Conservation (phyloP, 345 rosid species). For the Gossypium sturtianum region DNA sequence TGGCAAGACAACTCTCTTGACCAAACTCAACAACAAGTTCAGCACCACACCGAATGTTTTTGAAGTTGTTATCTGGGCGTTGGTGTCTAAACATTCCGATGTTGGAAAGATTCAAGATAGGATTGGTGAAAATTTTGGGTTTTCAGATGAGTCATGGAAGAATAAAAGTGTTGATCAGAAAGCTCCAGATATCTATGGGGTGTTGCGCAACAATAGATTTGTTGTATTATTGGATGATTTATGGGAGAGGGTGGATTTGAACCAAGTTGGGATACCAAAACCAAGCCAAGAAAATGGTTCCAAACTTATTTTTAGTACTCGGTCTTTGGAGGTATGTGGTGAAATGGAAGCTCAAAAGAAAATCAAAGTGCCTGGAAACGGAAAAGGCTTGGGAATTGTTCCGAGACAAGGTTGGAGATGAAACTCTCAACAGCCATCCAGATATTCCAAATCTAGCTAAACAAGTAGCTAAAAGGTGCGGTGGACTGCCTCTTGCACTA, state of each 20-base stretch:
- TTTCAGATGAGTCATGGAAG: no score
- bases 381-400: conserved; percentile 35
- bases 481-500: neutral
- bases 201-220: no score
- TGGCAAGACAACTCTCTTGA: no score
- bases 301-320: conserved; percentile 24
- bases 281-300: neutral
- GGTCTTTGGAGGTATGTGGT: conserved; percentile 16
- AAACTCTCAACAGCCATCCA: conserved; percentile 20
- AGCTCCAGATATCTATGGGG: no score
- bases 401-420: neutral
- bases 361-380: conserved; percentile 19
- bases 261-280: no score
- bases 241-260: no score
- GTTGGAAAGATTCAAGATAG: neutral
- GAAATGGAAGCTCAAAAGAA: conserved; percentile 18
- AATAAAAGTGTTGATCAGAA: no score
- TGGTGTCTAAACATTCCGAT: no score
- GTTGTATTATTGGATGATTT: no score
- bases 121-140: neutral
- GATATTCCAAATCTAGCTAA: conserved; percentile 28
- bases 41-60: no score
- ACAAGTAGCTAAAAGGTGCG: conserved; percentile 19
- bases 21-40: no score
- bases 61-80: no score